Conservation (phyloP, 306 rosid species). For the Sphenostylis stenocarpa region DNA sequence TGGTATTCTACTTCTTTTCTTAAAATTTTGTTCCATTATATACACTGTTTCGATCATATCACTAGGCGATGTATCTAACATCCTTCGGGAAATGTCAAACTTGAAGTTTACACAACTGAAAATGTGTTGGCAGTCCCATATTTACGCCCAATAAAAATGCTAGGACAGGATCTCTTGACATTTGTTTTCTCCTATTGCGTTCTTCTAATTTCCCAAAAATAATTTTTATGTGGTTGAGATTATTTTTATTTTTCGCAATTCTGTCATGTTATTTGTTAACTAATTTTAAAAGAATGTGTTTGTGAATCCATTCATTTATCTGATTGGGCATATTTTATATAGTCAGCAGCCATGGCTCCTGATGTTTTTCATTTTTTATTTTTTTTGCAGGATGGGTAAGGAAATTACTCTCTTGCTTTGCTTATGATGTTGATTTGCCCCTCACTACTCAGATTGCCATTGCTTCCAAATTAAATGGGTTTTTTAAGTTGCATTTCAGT, state of each 20-base stretch:
- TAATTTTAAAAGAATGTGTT: not conserved
- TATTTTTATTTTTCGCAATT: not conserved
- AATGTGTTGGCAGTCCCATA: too few species aligned
- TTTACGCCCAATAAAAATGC: too few species aligned
- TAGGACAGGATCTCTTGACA: too few species aligned
- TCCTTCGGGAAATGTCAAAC: too few species aligned
- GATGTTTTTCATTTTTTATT: constrained; percentile 31
- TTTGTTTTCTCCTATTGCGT: not conserved
- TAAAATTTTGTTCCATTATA: not conserved
- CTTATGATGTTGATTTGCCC: not conserved
- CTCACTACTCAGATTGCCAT: constrained; percentile 12
- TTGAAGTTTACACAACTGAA: too few species aligned
- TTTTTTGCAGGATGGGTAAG: constrained; percentile 94
- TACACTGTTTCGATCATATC: too few species aligned
- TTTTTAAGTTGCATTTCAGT: constrained; percentile 32
- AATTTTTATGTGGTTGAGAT: not conserved
- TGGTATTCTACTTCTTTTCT: constrained; percentile 48
- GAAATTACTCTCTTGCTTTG: constrained; percentile 32
- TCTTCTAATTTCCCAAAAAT: not conserved
- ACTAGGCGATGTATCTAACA: too few species aligned
- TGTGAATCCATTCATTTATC: not conserved
- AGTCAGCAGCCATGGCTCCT: not conserved
- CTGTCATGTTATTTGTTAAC: not conserved
- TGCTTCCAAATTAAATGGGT: constrained; percentile 26
- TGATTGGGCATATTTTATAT: not conserved